Percentiles rank a stretch among this genome's conserved stretches.
These are phyloP conservation scores for Lagerstroemia speciosa DNA, from an alignment of 345 rosid genomes.

Conservation along the genomic window DNA sequence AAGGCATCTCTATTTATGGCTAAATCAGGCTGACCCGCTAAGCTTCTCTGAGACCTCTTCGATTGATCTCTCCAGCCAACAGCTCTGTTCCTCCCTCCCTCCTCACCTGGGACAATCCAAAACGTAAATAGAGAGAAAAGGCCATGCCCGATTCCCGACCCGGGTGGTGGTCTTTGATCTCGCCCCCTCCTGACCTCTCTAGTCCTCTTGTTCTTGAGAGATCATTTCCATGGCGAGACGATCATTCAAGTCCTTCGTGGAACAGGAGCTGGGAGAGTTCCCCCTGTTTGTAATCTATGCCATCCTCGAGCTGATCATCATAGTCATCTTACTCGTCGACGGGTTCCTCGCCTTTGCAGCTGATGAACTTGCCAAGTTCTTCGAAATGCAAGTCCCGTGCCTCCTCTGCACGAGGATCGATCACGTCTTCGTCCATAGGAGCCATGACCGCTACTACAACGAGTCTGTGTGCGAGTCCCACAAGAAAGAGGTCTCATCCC, in stretches of 20 bases:
- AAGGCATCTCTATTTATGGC: slow-evolving; percentile 19
- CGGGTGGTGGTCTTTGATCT: slow-evolving; percentile 41
- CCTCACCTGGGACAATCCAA: slow-evolving; percentile 1
- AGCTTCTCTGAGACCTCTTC: slow-evolving; percentile 8
- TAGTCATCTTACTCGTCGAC: slow-evolving; percentile 50
- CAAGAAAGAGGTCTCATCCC: slow-evolving; percentile 65
- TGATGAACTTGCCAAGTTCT: slow-evolving; percentile 62
- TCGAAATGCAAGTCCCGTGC: slow-evolving; percentile 72
- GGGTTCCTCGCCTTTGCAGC: slow-evolving; percentile 57
- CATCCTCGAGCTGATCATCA: slow-evolving; percentile 65
- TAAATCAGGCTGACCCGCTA: slow-evolving; percentile 20
- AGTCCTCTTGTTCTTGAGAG: background rate
- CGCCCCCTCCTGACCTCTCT: slow-evolving; percentile 9
- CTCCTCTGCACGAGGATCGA: slow-evolving; percentile 80
- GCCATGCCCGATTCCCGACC: slow-evolving; percentile 41
- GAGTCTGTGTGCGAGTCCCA: slow-evolving; percentile 67
- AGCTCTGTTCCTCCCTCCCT: slow-evolving; percentile 7
- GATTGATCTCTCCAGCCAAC: background rate
- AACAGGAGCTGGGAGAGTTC: slow-evolving; percentile 60
- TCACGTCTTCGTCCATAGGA: slow-evolving; percentile 38
- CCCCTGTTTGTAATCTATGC: slow-evolving; percentile 60
- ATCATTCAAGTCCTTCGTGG: slow-evolving; percentile 48
- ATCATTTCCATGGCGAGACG: slow-evolving; percentile 32
- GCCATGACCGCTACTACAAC: slow-evolving; percentile 60
- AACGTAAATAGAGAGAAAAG: slow-evolving; percentile 14